Base-by-base conservation (phyloP, 495 filamentous ascomycete genomes). In the Schizothecium vesticola region DNA sequence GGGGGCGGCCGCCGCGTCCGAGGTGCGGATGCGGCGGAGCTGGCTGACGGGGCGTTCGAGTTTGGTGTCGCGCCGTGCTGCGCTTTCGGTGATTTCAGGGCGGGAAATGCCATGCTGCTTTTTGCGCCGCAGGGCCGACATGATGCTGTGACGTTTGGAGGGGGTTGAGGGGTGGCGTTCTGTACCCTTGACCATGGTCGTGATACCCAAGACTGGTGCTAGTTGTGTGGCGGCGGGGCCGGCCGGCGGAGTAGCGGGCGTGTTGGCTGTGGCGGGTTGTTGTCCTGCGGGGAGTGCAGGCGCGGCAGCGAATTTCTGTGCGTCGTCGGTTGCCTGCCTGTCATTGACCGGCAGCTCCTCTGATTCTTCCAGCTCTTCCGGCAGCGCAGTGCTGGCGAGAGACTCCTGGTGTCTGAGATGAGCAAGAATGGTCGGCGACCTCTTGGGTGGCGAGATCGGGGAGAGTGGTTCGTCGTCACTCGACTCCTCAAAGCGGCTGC, bases 401-500 rank as follows among this genome's bases (percentile, higher is more conserved):
- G 75, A 74, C 13, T 66, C 60, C n/a, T 66, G 64, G 22, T 67
- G 67, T 61, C 67, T 66, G 10, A 69, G 23, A 29, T 69, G 64
- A 1, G 65, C 51, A 10, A 23, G 11, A 11, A 25, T 58, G 19
- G 55, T 22, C 10, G 61, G 67, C 59, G 67, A 51, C 11, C 68
- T 63, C 2, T 72, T 64, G 0, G 64, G 24, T 10, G 71, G 19
- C 0, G 73, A 69, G n/a, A 73, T 67, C 29, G 77, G 76, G 25
- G 67, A 64, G 21, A 68, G 64, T 29, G 67, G 84, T 22, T 90
- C 89, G 55, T 91, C 90, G 70, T 93, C 91, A 73, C 91, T 93
- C 1, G 91, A 94, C 68, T 93, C 90, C n/a, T 86, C 88, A 72
- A 93, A 93, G 3, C 92, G 88, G 73, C 91, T 93, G 43, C 79